Conservation (phyloP, 2,329 filamentous ascomycete genomes). For the Calonectria hongkongensis region DNA sequence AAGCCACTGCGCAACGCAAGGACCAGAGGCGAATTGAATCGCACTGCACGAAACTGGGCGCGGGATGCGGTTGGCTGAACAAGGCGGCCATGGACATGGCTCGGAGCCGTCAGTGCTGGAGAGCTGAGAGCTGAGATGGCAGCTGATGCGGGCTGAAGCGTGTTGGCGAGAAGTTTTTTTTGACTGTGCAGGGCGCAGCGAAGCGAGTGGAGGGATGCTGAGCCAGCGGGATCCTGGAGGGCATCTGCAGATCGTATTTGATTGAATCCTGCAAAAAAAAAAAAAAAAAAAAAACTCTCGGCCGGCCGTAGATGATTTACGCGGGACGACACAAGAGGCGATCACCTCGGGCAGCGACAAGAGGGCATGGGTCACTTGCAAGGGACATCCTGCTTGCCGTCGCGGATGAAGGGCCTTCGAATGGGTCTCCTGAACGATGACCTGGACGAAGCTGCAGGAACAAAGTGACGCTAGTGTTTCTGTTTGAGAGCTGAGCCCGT, state of each 20-base stretch:
- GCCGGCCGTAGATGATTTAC: constrained; percentile 7
- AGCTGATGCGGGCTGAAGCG: constrained; percentile 29
- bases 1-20: not conserved
- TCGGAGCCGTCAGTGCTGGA: not conserved
- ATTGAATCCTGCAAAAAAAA: constrained; percentile 17
- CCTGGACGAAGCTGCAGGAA: constrained; percentile 55
- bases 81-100: not conserved
- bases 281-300: not conserved
- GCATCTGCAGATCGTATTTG: constrained; percentile 38
- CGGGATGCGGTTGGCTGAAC: not conserved
- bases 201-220: not conserved
- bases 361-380: constrained; percentile 16
- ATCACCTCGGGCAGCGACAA: constrained; percentile 4
- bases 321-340: constrained; percentile 1
- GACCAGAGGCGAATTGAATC: not conserved
- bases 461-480: constrained; percentile 59
- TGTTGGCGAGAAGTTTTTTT: not conserved
- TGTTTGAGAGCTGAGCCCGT: constrained; percentile 50
- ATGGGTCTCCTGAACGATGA: constrained; percentile 40
- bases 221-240: constrained; percentile 8
- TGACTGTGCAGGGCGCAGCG: constrained; percentile 8
- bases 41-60: not conserved
- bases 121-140: constrained; percentile 11
- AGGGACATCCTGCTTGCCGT: constrained; percentile 26
- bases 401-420: constrained; percentile 22